Evolutionary conservation across 106 monocot genomes (phyloP), one percentile per base, ranked within the genome.

Genomic region (Dactylorhiza incarnata): DNA sequence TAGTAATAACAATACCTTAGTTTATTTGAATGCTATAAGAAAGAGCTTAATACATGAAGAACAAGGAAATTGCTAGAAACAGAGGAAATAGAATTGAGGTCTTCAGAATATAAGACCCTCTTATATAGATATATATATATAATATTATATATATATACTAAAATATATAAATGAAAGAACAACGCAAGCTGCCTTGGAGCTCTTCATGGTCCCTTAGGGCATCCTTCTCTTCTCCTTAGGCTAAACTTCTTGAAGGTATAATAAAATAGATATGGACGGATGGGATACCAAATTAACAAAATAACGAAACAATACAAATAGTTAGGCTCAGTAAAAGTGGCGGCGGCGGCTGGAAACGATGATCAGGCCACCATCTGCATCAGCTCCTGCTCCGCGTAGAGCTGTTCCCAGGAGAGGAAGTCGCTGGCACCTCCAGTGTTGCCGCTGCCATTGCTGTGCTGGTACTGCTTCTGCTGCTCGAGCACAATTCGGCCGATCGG

Each of bases 301-400:
- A 74, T 44, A 45, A 51, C 24, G n/a, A n/a, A 37, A 58, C 0
- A 58, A 58, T 58, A 58, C 19, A 22, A 58, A 58, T 20, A 58
- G 58, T 58, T 20, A 58, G 58, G 58, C n/a, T 58, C n/a, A 58
- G 19, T 20, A 22, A 58, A 58, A 5, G 20, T 20, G 7, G 22
- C 22, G 48, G 12, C 22, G 6, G 7, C 6, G 62, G n/a, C n/a
- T 3, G 5, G 3, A 45, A 10, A 8, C n/a, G 20, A 13, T 4
- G 20, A 63, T 65, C 8, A 56, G 11, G 48, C 50, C 75, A 56
- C 83, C n/a, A 81, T 83, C 76, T 84, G 81, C 74, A 86, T 84
- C 84, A 82, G 77, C 78, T 88, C 85, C 53, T 84, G 59, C 89
- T 83, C 85, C 1, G 85, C 15, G 45, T 79, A 49, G n/a, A 83